A percentile compares a stretch with the other conserved stretches of the same genome.
Evolutionary conservation across 192 early-diverging fungal genomes (phyloP).

Genomic region (Obelidium mucronatum): DNA sequence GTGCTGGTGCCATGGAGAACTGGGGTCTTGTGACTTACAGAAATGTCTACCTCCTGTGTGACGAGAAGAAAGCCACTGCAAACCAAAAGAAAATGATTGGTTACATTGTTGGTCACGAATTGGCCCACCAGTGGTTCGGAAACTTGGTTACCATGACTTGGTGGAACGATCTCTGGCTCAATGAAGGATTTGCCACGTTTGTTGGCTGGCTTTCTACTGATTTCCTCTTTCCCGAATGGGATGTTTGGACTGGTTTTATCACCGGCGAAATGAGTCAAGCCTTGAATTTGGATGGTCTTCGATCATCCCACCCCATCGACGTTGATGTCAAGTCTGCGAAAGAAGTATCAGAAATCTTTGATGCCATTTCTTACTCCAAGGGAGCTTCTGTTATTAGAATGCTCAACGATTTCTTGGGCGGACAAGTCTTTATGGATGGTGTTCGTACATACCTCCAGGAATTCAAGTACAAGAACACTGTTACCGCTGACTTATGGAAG

Average conservation of each 20-base stretch:
- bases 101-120: conserved; percentile 91
- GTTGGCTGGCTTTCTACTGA: conserved; percentile 70
- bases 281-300: conserved; percentile 80
- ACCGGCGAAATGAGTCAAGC: conserved; percentile 79
- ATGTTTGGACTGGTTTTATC: conserved; percentile 90
- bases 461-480: conserved; percentile 86
- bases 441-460: conserved; percentile 73
- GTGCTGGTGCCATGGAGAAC: conserved; percentile 47
- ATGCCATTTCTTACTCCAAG: conserved; percentile 90
- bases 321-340: conserved; percentile 83
- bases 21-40: conserved; percentile 97
- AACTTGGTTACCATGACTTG: conserved; percentile 97
- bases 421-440: conserved; percentile 48
- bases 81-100: conserved; percentile 83
- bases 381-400: conserved; percentile 96
- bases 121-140: conserved; percentile 81
- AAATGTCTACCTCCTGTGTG: conserved; percentile 82
- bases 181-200: conserved; percentile 98
- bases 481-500: conserved; percentile 87
- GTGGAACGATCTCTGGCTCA: conserved; percentile 92
- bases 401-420: conserved; percentile 70
- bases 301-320: conserved; percentile 92
- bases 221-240: conserved; percentile 83
- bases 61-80: conserved; percentile 73
- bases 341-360: conserved; percentile 95